Conservation (phyloP, 208 protist genomes). For the Leishmania gerbilli region DNA sequence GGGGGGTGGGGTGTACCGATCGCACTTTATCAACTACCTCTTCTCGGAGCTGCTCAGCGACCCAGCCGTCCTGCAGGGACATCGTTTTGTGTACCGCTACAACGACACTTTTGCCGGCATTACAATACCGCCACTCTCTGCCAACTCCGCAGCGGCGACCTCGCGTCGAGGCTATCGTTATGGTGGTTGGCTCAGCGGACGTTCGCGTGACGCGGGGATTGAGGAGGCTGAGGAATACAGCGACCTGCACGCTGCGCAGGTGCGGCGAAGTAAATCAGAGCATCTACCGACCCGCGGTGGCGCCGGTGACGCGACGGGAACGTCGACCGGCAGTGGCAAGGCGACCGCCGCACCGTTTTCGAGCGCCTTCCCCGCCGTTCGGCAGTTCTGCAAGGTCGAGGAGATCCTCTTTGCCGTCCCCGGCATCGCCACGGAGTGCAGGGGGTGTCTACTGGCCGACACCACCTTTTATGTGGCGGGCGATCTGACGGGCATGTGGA, state of each 20-base stretch:
- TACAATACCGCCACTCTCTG: slow-evolving; percentile 49
- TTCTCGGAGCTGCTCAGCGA: slow-evolving; percentile 56
- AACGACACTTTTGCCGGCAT: slow-evolving; percentile 78
- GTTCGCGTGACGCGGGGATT: background rate
- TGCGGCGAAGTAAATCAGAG: background rate
- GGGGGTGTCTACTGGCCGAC: slow-evolving; percentile 86
- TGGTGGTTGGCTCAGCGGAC: background rate
- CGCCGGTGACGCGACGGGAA: background rate
- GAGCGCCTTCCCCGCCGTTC: slow-evolving; percentile 46
- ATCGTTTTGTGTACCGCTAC: slow-evolving; percentile 70
- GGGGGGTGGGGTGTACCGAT: slow-evolving; percentile 76
- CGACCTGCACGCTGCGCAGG: slow-evolving; percentile 2
- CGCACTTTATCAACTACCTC: slow-evolving; percentile 85
- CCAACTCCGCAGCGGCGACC: background rate
- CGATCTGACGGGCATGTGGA: slow-evolving; percentile 73
- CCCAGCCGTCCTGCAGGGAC: slow-evolving; percentile 31
- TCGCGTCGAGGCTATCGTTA: background rate
- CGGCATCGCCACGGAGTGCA: slow-evolving; percentile 83
- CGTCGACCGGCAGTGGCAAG: background rate
- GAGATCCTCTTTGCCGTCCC: slow-evolving; percentile 90
- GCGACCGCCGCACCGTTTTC: background rate
- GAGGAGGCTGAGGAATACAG: slow-evolving; percentile 11
- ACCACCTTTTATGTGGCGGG: slow-evolving; percentile 86
- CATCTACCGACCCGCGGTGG: background rate
- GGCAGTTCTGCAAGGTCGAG: slow-evolving; percentile 80